Evolutionary conservation across 495 filamentous ascomycete genomes (phyloP), one percentile per base, ranked within the genome.

Genomic region (Penicillium canescens): DNA sequence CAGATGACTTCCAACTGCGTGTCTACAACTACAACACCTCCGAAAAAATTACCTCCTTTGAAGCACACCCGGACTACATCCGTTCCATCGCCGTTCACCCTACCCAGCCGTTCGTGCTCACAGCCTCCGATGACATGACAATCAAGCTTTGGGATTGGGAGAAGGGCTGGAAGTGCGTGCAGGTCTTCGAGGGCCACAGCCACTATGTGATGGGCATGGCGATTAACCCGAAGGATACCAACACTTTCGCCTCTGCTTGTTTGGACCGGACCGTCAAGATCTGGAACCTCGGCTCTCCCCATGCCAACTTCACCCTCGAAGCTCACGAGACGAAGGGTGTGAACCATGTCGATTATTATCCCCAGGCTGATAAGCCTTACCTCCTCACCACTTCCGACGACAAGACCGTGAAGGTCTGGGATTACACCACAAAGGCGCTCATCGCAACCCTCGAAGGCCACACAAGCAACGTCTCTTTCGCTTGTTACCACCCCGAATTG

Each of bases 121-220:
- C 95, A 34, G 94, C 94, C 46, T 91, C 88, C 53, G 95, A 99
- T 90, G 94, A 99, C 65, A 98, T 98, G 94, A 96, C 91, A 34
- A 97, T 99, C 62, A 97, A 96, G 77, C 78, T 97, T 49, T 99
- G 95, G 95, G 91, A 99, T 74, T 99, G 94, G 94, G 94, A 98
- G 61, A 92, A 91, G 68, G 83, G 83, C 57, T 99, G 95, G 95
- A 98, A 97, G 71, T 97, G 93, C 61, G 90, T 98, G 14, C 91
- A 96, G 68, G 87, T 96, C 38, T 99, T 96, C 62, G 94, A 99
- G 68, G 94, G 94, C n/a, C 96, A 99, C 65, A 88, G 86, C 62
- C 92, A 96, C 74, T 96, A 92, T 78, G 94, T 98, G 37, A 98
- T 98, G 95, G 91, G 92, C n/a, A 81, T 99, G 56, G 86, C 95